These are phyloP conservation scores for Trypanosoma theileri DNA, from an alignment of 208 protist species.

Conservation along the genomic window DNA sequence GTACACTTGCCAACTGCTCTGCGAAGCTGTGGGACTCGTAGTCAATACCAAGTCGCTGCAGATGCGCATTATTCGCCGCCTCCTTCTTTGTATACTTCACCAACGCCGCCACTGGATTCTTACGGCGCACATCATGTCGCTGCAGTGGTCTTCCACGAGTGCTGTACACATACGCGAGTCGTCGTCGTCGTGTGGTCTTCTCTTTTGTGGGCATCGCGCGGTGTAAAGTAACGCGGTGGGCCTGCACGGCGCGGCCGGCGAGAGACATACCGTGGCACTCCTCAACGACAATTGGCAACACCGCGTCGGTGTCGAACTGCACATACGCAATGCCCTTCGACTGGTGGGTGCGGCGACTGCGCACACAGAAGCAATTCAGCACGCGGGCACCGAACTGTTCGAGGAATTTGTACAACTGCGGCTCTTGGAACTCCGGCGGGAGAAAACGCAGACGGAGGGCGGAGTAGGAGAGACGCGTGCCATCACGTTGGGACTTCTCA, in stretches of 20 bases:
- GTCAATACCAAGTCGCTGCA: slow-evolving; percentile 72
- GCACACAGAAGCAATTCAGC: slow-evolving; percentile 88
- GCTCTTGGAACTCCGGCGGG: slow-evolving; percentile 83
- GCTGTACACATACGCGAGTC: slow-evolving; percentile 66
- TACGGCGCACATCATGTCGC: slow-evolving; percentile 58
- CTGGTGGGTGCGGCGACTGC: slow-evolving; percentile 80
- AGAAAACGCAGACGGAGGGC: slow-evolving; percentile 81
- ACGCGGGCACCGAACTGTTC: slow-evolving; percentile 82
- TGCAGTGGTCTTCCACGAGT: slow-evolving; percentile 63
- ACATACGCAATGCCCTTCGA: slow-evolving; percentile 88
- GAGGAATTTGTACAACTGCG: slow-evolving; percentile 87
- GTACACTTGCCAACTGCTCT: slow-evolving; percentile 54
- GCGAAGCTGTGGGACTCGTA: slow-evolving; percentile 58
- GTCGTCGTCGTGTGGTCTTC: slow-evolving; percentile 48
- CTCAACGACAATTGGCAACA: slow-evolving; percentile 73
- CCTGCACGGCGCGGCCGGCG: slow-evolving; percentile 67
- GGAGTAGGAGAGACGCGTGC: slow-evolving; percentile 49
- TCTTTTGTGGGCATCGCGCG: slow-evolving; percentile 77
- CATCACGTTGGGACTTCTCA: slow-evolving; percentile 35
- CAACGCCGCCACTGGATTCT: slow-evolving; percentile 55
- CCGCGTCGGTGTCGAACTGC: slow-evolving; percentile 72
- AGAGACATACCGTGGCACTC: slow-evolving; percentile 88
- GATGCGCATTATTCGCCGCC: slow-evolving; percentile 69
- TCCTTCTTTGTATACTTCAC: slow-evolving; percentile 74
- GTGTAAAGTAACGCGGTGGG: slow-evolving; percentile 57